Evolutionary conservation across 1,139 yeast genomes (phyloP).

Genomic region (Sporopachydermia cereana): DNA sequence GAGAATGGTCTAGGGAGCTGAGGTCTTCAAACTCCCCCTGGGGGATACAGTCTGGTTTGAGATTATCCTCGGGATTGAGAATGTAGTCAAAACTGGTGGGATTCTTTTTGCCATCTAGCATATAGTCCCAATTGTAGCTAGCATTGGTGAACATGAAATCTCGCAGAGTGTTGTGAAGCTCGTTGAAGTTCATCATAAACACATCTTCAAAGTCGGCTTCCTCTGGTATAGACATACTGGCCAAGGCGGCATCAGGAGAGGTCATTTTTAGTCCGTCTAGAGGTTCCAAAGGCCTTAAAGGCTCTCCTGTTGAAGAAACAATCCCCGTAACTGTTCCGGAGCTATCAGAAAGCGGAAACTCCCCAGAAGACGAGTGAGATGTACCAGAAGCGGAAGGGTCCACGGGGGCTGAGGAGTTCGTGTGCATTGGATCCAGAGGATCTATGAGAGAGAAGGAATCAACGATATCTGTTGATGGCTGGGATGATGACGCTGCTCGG

Average conservation of each 20-base stretch:
- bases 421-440: no score
- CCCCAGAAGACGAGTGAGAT: no score
- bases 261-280: conserved; percentile 2
- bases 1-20: conserved; percentile 6
- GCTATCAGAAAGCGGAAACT: conserved; percentile 10
- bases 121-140: conserved; percentile 12
- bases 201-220: conserved; percentile 1
- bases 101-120: conserved; percentile 7
- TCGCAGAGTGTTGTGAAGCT: conserved; percentile 21
- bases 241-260: background rate
- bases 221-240: conserved; percentile 1
- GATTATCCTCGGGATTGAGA: background rate
- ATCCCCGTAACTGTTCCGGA: conserved; percentile 7
- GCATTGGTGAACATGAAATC: conserved; percentile 27
- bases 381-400: no score
- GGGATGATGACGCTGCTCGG: no score
- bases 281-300: background rate
- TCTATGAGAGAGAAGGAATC: no score
- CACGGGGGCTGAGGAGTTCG: no score
- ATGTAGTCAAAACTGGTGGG: background rate
- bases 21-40: background rate
- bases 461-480: no score
- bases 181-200: conserved; percentile 15
- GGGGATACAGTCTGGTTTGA: background rate
- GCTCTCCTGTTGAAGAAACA: background rate